These are phyloP conservation scores for Kwoniella pini DNA, from an alignment of 768 basidiomycete species.

Conservation along the genomic window DNA sequence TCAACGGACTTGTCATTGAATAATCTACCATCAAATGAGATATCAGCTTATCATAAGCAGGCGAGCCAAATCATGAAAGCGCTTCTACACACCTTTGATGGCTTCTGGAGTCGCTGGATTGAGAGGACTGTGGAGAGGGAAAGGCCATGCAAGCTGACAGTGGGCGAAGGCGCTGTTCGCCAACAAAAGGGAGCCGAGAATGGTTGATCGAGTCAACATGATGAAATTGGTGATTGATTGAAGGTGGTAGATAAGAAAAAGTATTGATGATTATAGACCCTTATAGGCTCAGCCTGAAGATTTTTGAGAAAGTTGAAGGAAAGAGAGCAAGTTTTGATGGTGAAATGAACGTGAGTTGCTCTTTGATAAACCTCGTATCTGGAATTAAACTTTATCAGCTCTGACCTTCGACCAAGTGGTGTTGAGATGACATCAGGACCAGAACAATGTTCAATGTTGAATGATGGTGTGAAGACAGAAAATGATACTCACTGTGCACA, in stretches of 20 bases:
- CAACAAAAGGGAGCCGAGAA: slow-evolving; percentile 13
- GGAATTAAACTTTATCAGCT: no score
- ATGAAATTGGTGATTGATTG: neutral
- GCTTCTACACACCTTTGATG: slow-evolving; percentile 38
- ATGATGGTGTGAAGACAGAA: neutral
- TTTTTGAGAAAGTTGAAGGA: neutral
- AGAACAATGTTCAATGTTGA: neutral
- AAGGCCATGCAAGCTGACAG: slow-evolving; percentile 34
- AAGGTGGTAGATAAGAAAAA: no score
- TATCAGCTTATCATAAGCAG: slow-evolving; percentile 8
- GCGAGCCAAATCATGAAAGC: no score
- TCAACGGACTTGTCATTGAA: slow-evolving; percentile 50
- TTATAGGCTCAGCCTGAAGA: neutral
- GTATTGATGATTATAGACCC: neutral
- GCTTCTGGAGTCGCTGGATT: slow-evolving; percentile 24
- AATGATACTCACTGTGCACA: no score
- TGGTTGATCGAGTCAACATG: neutral
- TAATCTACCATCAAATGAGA: slow-evolving; percentile 48
- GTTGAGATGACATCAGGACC: neutral
- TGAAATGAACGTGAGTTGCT: no score
- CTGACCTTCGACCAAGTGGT: no score
- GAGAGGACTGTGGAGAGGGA: slow-evolving; percentile 27
- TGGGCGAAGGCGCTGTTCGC: slow-evolving; percentile 32
- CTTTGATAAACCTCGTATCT: no score
- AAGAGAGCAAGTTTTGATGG: neutral